Evolutionary conservation across 306 rosid species (phyloP), one percentile per base, ranked within the genome.

Genomic region (Malus sieversii): DNA sequence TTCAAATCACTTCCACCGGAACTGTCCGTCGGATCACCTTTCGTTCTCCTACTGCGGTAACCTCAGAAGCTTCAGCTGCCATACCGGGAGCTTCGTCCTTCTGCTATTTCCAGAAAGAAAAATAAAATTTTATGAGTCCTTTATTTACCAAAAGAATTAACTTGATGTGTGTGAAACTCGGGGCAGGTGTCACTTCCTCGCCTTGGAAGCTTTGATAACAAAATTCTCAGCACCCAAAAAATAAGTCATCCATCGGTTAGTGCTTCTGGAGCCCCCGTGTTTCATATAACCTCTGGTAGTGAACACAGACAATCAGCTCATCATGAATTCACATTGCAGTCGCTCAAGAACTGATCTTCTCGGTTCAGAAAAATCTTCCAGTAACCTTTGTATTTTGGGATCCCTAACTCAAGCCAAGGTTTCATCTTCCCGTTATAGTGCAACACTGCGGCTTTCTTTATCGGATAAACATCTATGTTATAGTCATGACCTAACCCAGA

Each of bases 391-490:
- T 92, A 95, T 69, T 87, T 85, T 27, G 97, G 92, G 78, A 95
- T 95, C 75, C 98, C 98, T 88, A 95, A 82, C 79, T 95, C 98
- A 67, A 94, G 92, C 98, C 98, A 94, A 58, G 98, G 98, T 79
- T 94, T 94, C 96, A 94, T 91, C 77, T 95, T 86, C 66, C 98
- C 98, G 42, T 95, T 95, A 69, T 90, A 95, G 86, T 95, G 98
- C 88, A 95, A 81, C 42, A 90, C 89, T 3, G 87, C 96, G 55
- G 88, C 89, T 57, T 80, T 82, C 75, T 62, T 75, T 12, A 90
- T 59, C 68, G 82, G 81, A 82, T 81, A 72, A 72, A 77, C 68
- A 75, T 76, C 88, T 78, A 86, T 38, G 23, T 68, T 76, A 72
- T 95, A 92, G 86, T 90, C 92, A 76, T 95, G 83, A 83, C 98